phyloP scores from a whole-genome alignment of 2,329 filamentous ascomycete species.

The Cryphonectria carpinicola region DNA sequence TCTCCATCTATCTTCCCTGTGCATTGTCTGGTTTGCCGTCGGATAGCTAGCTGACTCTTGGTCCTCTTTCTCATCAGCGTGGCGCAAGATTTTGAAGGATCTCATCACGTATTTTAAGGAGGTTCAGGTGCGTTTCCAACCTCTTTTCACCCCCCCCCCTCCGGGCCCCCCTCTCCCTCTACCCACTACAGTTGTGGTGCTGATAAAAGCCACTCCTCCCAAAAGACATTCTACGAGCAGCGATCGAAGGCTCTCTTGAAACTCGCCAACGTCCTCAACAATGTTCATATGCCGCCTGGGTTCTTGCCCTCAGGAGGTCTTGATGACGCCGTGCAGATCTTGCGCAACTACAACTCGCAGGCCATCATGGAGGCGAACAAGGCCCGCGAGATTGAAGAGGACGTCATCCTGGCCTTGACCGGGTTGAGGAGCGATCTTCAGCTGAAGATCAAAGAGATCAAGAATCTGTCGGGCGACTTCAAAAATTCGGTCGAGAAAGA shows the following conservation, averaged over 20 bases:
- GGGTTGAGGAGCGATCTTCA: slow-evolving; percentile 85
- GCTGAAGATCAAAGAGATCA: slow-evolving; percentile 99
- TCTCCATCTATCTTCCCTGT: slow-evolving; percentile 17
- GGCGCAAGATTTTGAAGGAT: slow-evolving; percentile 94
- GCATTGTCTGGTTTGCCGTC: slow-evolving; percentile 7
- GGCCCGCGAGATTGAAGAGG: slow-evolving; percentile 85
- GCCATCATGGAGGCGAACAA: slow-evolving; percentile 82
- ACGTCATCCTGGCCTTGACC: slow-evolving; percentile 85
- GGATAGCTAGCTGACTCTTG: slow-evolving; percentile 20
- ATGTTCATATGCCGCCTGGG: slow-evolving; percentile 71
- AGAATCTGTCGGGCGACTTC: slow-evolving; percentile 89
- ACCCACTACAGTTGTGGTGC: background rate
- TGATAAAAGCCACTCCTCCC: background rate
- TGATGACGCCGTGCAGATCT: slow-evolving; percentile 79
- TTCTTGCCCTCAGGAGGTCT: slow-evolving; percentile 85
- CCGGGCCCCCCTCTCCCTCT: no score
- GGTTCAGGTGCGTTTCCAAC: slow-evolving; percentile 61
- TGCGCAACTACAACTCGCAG: slow-evolving; percentile 82
- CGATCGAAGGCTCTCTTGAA: slow-evolving; percentile 82
- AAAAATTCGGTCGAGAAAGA: slow-evolving; percentile 97
- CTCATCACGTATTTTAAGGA: slow-evolving; percentile 93
- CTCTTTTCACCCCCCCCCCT: background rate
- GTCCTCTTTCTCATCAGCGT: slow-evolving; percentile 58
- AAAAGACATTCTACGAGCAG: slow-evolving; percentile 74
- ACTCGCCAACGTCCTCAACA: slow-evolving; percentile 82